A percentile compares a stretch with the other conserved stretches of the same genome.
Conservation (phyloP, 2,329 filamentous ascomycete genomes). For the Hypoxylon sp. region DNA sequence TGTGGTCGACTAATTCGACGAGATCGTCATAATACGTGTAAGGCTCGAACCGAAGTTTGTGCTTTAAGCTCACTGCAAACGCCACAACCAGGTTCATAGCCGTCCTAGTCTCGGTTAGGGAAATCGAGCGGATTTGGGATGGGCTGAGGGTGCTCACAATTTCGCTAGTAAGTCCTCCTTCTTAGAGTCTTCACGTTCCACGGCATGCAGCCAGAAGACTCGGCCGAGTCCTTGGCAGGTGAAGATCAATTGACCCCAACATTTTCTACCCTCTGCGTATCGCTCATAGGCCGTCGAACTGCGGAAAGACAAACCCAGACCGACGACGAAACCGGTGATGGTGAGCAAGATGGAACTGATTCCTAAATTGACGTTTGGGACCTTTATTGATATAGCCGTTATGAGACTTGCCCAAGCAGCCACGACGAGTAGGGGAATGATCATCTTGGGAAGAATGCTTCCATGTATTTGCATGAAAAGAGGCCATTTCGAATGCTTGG, state of each 20-base stretch:
- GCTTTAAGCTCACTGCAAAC: conserved; percentile 83
- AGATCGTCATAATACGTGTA: conserved; percentile 84
- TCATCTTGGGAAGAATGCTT: conserved; percentile 80
- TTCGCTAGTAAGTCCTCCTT: conserved; percentile 80
- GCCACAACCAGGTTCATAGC: conserved; percentile 84
- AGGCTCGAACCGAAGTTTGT: conserved; percentile 87
- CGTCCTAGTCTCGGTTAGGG: conserved; percentile 58
- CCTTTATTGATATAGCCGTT: conserved; percentile 67
- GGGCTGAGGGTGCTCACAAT: conserved; percentile 51
- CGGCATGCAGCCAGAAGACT: conserved; percentile 84
- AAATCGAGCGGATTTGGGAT: conserved; percentile 9
- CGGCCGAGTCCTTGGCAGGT: conserved; percentile 79
- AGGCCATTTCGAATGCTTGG: conserved; percentile 84
- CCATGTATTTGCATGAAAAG: conserved; percentile 83
- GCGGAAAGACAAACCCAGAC: conserved; percentile 82
- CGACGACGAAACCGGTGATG: conserved; percentile 87
- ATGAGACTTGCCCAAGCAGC: conserved; percentile 77
- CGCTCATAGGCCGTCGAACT: conserved; percentile 85
- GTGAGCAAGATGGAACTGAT: conserved; percentile 82
- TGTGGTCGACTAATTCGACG: conserved; percentile 75
- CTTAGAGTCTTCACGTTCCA: conserved; percentile 69
- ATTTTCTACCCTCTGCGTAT: conserved; percentile 72
- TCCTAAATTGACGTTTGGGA: conserved; percentile 61
- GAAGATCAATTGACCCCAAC: conserved; percentile 72
- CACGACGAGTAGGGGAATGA: conserved; percentile 76